Evolutionary conservation across 192 early-diverging fungal species (phyloP).

Genomic region (Entophlyctis luteolus): DNA sequence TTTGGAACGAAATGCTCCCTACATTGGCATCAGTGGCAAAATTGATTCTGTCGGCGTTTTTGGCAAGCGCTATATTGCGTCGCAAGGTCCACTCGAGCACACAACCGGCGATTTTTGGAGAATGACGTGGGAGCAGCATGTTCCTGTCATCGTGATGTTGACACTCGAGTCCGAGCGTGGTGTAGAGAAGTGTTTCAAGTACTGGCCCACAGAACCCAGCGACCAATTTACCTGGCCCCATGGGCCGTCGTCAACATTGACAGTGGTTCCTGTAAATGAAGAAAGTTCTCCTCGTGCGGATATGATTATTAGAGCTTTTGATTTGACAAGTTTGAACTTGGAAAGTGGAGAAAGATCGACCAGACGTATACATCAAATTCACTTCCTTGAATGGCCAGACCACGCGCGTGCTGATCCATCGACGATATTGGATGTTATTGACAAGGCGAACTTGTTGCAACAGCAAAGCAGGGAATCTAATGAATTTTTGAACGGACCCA

Average conservation of each 20-base stretch:
- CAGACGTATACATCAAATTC: constrained; percentile 58
- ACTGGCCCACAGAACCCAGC: constrained; percentile 68
- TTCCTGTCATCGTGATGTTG: constrained; percentile 80
- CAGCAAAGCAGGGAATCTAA: not conserved
- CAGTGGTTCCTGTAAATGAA: not conserved
- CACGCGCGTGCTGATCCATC: constrained; percentile 45
- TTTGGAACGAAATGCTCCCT: not conserved
- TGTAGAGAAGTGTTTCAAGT: constrained; percentile 72
- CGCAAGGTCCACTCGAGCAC: constrained; percentile 78
- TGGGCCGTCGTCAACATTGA: not conserved
- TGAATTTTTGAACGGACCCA: constrained; percentile 33
- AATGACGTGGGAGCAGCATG: constrained; percentile 79
- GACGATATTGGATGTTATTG: constrained; percentile 38
- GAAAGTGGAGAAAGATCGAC: not conserved
- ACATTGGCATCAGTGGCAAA: not conserved
- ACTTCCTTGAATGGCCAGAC: constrained; percentile 81
- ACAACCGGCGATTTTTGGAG: constrained; percentile 85
- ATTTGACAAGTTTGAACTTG: not conserved
- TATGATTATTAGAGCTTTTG: not conserved
- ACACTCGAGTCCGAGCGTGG: constrained; percentile 72
- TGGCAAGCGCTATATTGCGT: constrained; percentile 66
- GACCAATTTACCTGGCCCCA: not conserved
- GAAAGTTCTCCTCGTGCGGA: not conserved
- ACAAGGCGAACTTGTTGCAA: constrained; percentile 30
- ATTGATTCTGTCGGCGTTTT: not conserved